Evolutionary conservation across 2,329 filamentous ascomycete genomes (phyloP).

Genomic region (Endocalyx cinctus): DNA sequence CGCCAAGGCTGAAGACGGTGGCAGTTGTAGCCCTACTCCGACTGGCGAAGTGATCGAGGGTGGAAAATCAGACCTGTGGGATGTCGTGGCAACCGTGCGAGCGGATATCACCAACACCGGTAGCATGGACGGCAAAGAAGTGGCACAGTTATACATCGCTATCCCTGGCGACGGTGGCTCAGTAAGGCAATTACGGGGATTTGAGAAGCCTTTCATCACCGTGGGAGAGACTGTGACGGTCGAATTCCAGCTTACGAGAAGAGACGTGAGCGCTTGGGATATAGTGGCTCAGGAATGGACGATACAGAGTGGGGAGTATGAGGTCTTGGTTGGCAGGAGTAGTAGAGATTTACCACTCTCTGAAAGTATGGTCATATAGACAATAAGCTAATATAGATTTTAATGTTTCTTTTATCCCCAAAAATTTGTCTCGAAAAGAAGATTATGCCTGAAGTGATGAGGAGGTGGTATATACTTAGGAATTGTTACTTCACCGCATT

Average conservation of each 20-base stretch:
- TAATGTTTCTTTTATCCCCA: too few species aligned
- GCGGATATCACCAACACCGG: conserved; percentile 37
- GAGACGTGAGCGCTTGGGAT: conserved; percentile 63
- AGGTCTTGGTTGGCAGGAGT: conserved; percentile 26
- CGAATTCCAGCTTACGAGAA: conserved; percentile 47
- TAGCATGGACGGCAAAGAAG: conserved; percentile 33
- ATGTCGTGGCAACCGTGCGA: conserved; percentile 32
- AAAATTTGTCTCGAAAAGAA: too few species aligned
- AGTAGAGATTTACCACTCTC: conserved; percentile 17
- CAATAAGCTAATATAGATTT: too few species aligned
- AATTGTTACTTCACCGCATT: too few species aligned
- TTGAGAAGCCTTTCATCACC: conserved; percentile 50
- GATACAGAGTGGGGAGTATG: conserved; percentile 28
- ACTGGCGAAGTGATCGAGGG: conserved; percentile 31
- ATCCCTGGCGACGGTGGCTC: conserved; percentile 37
- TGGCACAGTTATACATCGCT: conserved; percentile 41
- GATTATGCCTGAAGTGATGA: too few species aligned
- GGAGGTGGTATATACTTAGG: too few species aligned
- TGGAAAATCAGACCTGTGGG: conserved; percentile 40
- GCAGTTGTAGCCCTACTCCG: conserved; percentile 21
- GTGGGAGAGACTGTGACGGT: conserved; percentile 40
- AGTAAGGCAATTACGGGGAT: conserved; percentile 54
- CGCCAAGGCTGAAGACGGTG: neutral
- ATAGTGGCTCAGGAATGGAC: conserved; percentile 53
- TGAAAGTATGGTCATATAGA: conserved; percentile 5